Evolutionary conservation across 331 rosid species (phyloP), one percentile per base, ranked within the genome.

Genomic region (Stylosanthes scabra): DNA sequence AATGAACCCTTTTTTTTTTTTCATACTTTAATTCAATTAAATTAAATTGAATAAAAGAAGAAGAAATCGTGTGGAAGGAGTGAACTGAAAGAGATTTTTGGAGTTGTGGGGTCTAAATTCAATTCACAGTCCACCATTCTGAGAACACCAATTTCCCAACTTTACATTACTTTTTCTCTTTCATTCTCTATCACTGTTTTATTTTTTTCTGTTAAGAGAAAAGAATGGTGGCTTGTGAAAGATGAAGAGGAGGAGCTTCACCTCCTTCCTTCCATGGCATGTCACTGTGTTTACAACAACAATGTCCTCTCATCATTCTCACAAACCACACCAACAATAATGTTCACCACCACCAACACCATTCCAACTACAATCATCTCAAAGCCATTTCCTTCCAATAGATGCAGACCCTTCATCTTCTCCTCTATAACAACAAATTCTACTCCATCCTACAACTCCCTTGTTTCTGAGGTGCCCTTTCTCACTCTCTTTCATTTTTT

Each of bases 231-330:
- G 71, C 81, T 28, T 62, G 54, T 79, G 94, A 76, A 88, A 51
- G 55, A 91, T 87, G 97, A 89, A 76, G 90, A 71, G 14, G 47
- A 75, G 57, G 81, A 76, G 39, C 9, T 82, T 57, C 82, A 85
- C 83, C 83, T 86, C 84, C 93, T 89, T 60, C 84, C 89, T 88
- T 83, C 91, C 84, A 94, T 94, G 98, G 98, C 98, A 82, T 72
- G 79, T 76, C 86, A 89, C 81, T 89, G 75, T 56, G 82, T 81
- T 86, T 79, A 74, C 82, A 82, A 74, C 82, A 82, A 74, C 82
- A 82, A 67, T 74, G 75, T 88, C 73, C 80, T 86, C 62, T 74
- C 89, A n/a, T n/a, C n/a, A 44, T 83, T 84, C 58, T 91, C 89
- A n/a, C 85, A 87, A 47, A 68, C 76, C 9, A 85, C 63, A 78